Evolutionary conservation across 805 yeast genomes (phyloP).

Genomic region (Ogataea glucozyma): DNA sequence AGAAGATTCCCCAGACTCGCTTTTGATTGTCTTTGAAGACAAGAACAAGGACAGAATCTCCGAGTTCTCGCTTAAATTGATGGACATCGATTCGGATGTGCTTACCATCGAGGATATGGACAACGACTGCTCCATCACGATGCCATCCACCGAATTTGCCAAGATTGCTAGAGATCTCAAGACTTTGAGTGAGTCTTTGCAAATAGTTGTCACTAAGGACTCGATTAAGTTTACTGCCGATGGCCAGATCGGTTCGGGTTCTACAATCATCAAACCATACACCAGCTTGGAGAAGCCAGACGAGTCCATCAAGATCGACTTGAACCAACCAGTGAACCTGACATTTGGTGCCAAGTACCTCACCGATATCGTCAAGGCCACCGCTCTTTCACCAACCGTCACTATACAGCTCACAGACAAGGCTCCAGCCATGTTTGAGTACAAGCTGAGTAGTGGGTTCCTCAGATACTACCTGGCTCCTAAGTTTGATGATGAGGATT

Average conservation of each 20-base stretch:
- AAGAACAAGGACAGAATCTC: constrained; percentile 86
- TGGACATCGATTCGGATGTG: constrained; percentile 96
- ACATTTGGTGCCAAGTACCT: constrained; percentile 91
- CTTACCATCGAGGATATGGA: constrained; percentile 93
- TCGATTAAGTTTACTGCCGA: constrained; percentile 86
- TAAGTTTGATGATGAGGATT: constrained; percentile 90
- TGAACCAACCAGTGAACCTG: constrained; percentile 83
- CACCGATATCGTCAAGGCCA: constrained; percentile 88
- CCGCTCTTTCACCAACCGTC: constrained; percentile 72
- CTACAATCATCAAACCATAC: constrained; percentile 80
- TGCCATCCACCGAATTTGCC: constrained; percentile 88
- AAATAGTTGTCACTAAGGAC: constrained; percentile 85
- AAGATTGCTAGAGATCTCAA: constrained; percentile 86
- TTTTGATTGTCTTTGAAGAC: constrained; percentile 86
- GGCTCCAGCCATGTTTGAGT: constrained; percentile 93
- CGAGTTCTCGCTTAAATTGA: constrained; percentile 86
- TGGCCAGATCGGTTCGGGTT: constrained; percentile 90
- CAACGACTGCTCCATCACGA: constrained; percentile 77
- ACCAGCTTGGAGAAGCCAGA: constrained; percentile 81
- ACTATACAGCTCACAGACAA: constrained; percentile 86
- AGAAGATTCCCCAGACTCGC: constrained; percentile 70
- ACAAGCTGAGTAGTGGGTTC: constrained; percentile 87
- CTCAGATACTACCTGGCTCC: constrained; percentile 97
- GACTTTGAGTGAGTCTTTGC: constrained; percentile 83
- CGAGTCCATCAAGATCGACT: constrained; percentile 68